phyloP scores from a whole-genome alignment of 768 basidiomycete species.

The Boletellus ananiceps region DNA sequence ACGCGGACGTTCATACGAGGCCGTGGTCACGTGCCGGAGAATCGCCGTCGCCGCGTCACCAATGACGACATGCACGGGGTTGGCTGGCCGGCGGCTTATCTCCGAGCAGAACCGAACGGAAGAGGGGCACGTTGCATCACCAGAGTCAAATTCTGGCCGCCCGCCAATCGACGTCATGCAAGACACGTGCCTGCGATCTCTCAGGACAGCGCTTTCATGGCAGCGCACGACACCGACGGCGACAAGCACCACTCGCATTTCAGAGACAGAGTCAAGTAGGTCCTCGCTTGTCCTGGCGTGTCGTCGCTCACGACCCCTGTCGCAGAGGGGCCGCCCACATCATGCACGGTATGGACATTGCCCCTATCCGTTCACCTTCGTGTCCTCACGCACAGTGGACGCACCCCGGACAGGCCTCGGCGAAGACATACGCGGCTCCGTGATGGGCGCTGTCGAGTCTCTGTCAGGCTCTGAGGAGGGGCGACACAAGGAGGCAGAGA shows the following conservation, averaged over 20 bases:
- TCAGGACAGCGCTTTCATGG: not conserved
- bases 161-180: constrained; percentile 21
- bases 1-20: no score
- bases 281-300: not conserved
- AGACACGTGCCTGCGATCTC: constrained; percentile 4
- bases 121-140: constrained; percentile 16
- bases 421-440: constrained; percentile 42
- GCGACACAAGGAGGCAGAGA: constrained; percentile 32
- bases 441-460: constrained; percentile 38
- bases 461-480: constrained; percentile 22
- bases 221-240: not conserved
- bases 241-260: constrained; percentile 6
- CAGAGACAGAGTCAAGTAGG: constrained; percentile 15
- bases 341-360: constrained; percentile 30
- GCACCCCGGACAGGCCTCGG: constrained; percentile 33
- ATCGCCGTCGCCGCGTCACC: no score
- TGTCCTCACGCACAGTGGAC: constrained; percentile 2
- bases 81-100: no score
- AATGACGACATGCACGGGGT: no score
- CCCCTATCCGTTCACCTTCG: not conserved
- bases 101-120: no score
- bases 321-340: constrained; percentile 33
- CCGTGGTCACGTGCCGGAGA: not conserved
- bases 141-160: not conserved
- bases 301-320: not conserved